Base-by-base conservation (phyloP, 2,329 filamentous ascomycete species). In the Didymella sp. region DNA sequence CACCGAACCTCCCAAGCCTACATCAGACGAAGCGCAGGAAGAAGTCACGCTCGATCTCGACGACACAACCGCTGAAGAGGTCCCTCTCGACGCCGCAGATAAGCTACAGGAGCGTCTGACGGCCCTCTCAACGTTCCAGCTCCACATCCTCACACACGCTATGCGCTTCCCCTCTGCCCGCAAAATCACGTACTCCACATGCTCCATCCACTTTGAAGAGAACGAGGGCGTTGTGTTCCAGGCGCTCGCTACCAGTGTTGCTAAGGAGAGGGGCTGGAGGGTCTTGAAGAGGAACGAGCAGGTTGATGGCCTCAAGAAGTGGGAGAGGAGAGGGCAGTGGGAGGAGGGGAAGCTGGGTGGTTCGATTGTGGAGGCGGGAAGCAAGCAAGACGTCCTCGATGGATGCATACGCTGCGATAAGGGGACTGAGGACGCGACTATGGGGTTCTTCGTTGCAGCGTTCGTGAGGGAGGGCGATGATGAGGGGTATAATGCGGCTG, bases 401-500 rank as follows among this genome's bases (percentile, higher is more conserved):
- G 90, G 84, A 2, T 96, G 92, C 70, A 89, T 97, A 53, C 82
- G 94, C 56, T 91, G 91, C 28, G 88, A 90, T 74, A 90, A 93
- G 66, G 90, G 87, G 24, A 92, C 94, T 65, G 88, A 87, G 9
- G 85, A 89, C 61, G 92, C 92, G 0, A 90, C 93, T 0, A 96
- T 97, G 85, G 94, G 95, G 0, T 98, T 99, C 77, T 99, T 99
- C 68, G 90, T 97, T 19, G 92, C 87, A n/a, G 91, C 84, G 0
- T 96, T 99, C 76, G 84, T 91, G 3, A 82, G 90, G 50, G 85
- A 89, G 40, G 59, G 51, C 2, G 58, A 51, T 4, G 33, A 37
- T 13, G 27, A 22, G 19, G 24, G 17, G 19, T 19, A 13, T 3
- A 12, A 37, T n/a, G 17, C 37, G 15, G 15, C n/a, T n/a, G n/a